phyloP scores from a whole-genome alignment of 176 grass and related monocot genomes.

The Dactylis glomerata region DNA sequence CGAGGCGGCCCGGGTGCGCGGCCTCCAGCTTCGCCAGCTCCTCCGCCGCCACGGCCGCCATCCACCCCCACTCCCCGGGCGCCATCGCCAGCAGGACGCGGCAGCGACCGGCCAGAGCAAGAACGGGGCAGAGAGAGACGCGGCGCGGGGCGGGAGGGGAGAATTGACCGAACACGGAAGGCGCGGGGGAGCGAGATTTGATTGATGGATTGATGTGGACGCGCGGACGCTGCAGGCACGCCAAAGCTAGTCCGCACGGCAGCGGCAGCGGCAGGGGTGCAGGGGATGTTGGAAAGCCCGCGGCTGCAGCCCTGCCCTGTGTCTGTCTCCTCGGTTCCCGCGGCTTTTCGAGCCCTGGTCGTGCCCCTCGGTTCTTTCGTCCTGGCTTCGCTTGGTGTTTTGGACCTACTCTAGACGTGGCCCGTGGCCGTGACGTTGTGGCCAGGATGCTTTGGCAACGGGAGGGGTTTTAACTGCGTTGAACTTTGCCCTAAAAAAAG shows the following conservation, averaged over 20 bases:
- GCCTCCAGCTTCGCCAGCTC: constrained; percentile 79
- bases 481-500: too few species aligned
- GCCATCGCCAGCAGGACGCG: not conserved
- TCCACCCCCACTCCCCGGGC: constrained; percentile 48
- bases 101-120: not conserved
- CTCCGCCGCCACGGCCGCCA: constrained; percentile 59
- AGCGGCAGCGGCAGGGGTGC: not conserved
- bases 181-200: not conserved
- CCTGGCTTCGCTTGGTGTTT: not conserved
- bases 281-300: not conserved
- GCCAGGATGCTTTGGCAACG: too few species aligned
- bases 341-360: constrained; percentile 46
- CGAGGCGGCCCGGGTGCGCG: constrained; percentile 64
- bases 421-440: not conserved
- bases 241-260: not conserved
- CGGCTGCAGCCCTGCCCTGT: not conserved
- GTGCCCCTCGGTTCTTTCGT: constrained; percentile 4
- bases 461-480: too few species aligned
- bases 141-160: not conserved
- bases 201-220: not conserved
- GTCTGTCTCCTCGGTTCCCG: constrained; percentile 23
- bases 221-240: not conserved
- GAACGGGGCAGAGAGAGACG: not conserved
- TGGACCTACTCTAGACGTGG: not conserved
- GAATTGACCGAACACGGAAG: not conserved